Evolutionary conservation across 108 stramenopile genomes (phyloP).

Genomic region (Cylindrotheca fusiformis): DNA sequence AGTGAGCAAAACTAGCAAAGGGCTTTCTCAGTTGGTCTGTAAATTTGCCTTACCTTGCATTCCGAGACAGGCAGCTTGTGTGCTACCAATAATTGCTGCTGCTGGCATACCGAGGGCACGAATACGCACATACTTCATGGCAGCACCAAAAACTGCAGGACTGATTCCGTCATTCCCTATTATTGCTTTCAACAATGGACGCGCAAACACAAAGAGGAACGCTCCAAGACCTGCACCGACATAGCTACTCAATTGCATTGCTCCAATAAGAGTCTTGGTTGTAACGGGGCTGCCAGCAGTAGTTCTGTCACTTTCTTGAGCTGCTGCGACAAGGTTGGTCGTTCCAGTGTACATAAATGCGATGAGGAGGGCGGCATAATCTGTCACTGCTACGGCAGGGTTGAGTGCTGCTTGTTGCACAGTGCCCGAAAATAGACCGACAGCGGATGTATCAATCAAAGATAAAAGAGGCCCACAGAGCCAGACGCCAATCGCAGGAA

Average conservation of each 20-base stretch:
- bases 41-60: constrained; percentile 30
- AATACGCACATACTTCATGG: constrained; percentile 80
- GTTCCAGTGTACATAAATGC: constrained; percentile 85
- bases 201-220: constrained; percentile 44
- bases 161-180: constrained; percentile 73
- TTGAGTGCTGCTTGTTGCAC: constrained; percentile 83
- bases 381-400: constrained; percentile 78
- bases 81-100: constrained; percentile 68
- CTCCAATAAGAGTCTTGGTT: constrained; percentile 51
- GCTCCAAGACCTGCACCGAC: constrained; percentile 62
- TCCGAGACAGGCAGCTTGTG: constrained; percentile 78
- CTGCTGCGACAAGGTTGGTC: constrained; percentile 76
- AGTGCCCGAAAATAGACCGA: constrained; percentile 76
- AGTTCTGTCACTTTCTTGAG: constrained; percentile 50
- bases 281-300: constrained; percentile 19
- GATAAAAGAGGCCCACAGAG: constrained; percentile 74
- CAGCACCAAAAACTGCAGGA: constrained; percentile 66
- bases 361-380: constrained; percentile 71
- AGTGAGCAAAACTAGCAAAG: neutral
- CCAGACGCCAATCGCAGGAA: constrained; percentile 88
- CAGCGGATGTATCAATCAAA: constrained; percentile 80
- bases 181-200: constrained; percentile 47
- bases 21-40: neutral
- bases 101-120: constrained; percentile 85
- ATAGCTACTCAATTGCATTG: constrained; percentile 62